Evolutionary conservation across 78 protist species (phyloP).

Genomic region (Speleostelium caveatum): DNA sequence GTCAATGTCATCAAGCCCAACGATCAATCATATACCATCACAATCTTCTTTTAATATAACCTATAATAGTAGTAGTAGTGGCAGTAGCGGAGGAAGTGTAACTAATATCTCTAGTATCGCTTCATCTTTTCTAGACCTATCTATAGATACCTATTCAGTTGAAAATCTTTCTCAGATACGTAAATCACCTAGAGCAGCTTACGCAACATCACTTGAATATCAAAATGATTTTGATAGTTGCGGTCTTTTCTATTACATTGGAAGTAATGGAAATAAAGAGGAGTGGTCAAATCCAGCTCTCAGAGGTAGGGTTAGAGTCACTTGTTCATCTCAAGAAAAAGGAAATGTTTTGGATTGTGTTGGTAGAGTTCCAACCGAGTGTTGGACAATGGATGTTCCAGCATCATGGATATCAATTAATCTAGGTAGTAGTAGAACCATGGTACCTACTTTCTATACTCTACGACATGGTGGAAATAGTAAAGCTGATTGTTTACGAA

Average conservation of each 20-base stretch:
- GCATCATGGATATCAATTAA: conserved; percentile 83
- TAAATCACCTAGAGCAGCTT: conserved; percentile 63
- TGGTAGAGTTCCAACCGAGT: conserved; percentile 34
- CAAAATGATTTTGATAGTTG: conserved; percentile 16
- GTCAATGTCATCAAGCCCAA: too few relatives aligned
- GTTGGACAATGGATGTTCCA: conserved; percentile 85
- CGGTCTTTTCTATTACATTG: conserved; percentile 81
- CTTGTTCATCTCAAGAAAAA: conserved; percentile 71
- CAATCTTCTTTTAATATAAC: neutral
- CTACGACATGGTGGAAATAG: conserved; percentile 82
- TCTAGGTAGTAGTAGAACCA: conserved; percentile 68
- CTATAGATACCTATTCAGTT: too few relatives aligned
- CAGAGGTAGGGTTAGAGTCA: conserved; percentile 65
- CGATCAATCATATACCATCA: neutral
- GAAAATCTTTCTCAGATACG: conserved; percentile 13
- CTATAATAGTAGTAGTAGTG: neutral
- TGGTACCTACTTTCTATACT: conserved; percentile 79
- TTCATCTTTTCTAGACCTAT: too few relatives aligned
- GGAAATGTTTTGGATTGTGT: conserved; percentile 53
- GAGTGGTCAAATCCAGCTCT: conserved; percentile 79
- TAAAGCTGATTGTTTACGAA: conserved; percentile 84
- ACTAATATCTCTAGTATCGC: neutral
- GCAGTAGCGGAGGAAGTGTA: neutral
- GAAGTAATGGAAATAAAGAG: conserved; percentile 68
- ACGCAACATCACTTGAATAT: conserved; percentile 70